Evolutionary conservation across 2,329 filamentous ascomycete species (phyloP).

Genomic region (Lachnellula hyalina): DNA sequence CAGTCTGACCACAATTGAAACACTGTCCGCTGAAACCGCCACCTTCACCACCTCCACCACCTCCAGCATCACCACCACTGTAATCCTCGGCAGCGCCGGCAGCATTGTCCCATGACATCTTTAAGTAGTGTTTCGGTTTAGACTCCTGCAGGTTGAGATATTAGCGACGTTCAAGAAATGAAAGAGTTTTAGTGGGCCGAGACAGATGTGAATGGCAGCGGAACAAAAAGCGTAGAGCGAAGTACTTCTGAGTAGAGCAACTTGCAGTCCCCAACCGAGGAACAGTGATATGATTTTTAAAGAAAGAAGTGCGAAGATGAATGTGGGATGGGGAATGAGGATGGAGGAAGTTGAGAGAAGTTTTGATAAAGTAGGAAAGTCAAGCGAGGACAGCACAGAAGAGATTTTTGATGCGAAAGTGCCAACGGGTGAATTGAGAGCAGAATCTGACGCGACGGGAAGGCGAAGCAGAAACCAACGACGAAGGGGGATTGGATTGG

Average conservation of each 20-base stretch:
- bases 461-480: too few species aligned
- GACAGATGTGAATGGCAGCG: neutral
- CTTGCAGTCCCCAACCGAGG: neutral
- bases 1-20: conserved; percentile 55
- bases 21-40: conserved; percentile 42
- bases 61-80: conserved; percentile 8
- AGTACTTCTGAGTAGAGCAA: neutral
- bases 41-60: conserved; percentile 5
- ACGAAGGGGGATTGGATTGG: neutral
- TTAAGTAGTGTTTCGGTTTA: neutral
- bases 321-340: neutral
- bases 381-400: too few species aligned
- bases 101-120: conserved; percentile 27
- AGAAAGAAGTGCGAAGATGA: neutral
- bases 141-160: neutral
- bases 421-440: neutral
- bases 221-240: neutral
- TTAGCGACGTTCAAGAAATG: neutral
- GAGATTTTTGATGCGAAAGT: neutral
- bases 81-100: conserved; percentile 5
- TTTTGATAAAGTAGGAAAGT: too few species aligned
- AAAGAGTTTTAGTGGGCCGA: neutral
- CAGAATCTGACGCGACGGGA: too few species aligned
- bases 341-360: neutral
- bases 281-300: too few species aligned